Evolutionary conservation across 345 rosid genomes (phyloP).

Genomic region (Eucalyptus marginata): DNA sequence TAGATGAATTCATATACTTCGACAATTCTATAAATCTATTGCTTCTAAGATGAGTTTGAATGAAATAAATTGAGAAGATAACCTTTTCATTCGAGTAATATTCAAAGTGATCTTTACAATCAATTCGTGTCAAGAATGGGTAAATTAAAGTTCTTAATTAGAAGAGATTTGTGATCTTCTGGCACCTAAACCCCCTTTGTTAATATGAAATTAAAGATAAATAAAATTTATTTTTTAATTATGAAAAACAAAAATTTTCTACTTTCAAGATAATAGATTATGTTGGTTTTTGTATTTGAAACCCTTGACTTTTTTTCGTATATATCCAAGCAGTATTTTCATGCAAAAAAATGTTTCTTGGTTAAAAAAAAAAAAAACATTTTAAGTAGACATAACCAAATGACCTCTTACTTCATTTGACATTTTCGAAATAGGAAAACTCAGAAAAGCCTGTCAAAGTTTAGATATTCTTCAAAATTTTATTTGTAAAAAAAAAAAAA

Average conservation of each 20-base stretch:
- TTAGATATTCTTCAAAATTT: background rate
- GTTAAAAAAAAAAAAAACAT: background rate
- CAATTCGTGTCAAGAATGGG: background rate
- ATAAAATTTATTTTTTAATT: too few species aligned
- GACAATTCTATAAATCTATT: background rate
- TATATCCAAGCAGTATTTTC: background rate
- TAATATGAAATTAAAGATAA: background rate
- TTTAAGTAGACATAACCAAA: background rate
- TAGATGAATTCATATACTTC: background rate
- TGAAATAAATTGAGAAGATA: background rate
- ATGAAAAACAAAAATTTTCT: too few species aligned
- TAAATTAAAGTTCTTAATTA: background rate
- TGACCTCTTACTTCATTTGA: background rate
- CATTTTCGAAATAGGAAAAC: background rate
- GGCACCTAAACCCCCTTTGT: background rate
- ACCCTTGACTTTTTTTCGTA: background rate
- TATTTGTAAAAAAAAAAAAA: background rate
- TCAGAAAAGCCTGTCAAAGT: background rate
- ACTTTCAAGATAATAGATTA: background rate
- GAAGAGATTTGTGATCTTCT: background rate
- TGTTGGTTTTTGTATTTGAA: background rate
- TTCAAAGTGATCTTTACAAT: background rate
- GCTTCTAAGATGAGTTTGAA: background rate
- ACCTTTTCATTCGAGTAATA: background rate
- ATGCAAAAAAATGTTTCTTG: background rate